Conservation (phyloP, 2,329 filamentous ascomycete genomes). For the Cordyceps cicadae region DNA sequence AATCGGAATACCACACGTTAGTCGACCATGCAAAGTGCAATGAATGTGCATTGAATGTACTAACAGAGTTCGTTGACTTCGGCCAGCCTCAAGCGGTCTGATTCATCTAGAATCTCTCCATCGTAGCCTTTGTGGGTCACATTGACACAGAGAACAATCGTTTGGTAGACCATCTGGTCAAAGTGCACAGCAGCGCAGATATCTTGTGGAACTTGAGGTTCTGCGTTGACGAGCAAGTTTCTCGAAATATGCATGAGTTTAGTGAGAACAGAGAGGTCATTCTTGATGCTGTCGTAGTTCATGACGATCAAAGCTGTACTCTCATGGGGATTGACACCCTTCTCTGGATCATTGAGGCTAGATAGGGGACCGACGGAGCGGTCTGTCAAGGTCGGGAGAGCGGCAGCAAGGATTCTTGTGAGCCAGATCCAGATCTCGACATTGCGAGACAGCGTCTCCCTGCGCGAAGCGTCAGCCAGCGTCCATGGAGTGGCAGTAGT, state of each 20-base stretch:
- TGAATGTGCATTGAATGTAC: conserved; percentile 18
- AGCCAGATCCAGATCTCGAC: conserved; percentile 60
- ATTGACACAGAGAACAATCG: conserved; percentile 57
- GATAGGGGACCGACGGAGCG: conserved; percentile 50
- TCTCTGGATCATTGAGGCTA: conserved; percentile 45
- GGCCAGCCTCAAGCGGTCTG: conserved; percentile 46
- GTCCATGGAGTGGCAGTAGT: not conserved
- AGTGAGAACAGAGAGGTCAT: conserved; percentile 55
- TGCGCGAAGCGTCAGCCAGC: conserved; percentile 19
- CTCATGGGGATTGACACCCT: conserved; percentile 51
- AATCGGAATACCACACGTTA: not conserved
- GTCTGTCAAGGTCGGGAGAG: conserved; percentile 51
- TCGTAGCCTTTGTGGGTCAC: conserved; percentile 61
- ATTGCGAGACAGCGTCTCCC: conserved; percentile 53
- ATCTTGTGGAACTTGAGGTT: conserved; percentile 58
- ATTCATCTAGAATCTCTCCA: conserved; percentile 52
- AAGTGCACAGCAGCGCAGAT: conserved; percentile 57
- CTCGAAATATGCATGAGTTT: conserved; percentile 60
- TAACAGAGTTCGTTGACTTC: conserved; percentile 58
- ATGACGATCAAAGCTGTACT: conserved; percentile 55
- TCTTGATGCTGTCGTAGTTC: conserved; percentile 52
- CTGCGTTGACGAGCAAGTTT: conserved; percentile 55
- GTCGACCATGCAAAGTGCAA: not conserved
- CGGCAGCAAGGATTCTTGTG: conserved; percentile 51
- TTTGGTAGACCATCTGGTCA: conserved; percentile 58